These are phyloP conservation scores for Zoysia pacifica DNA, from an alignment of 176 grass and related monocot genomes.

Conservation along the genomic window DNA sequence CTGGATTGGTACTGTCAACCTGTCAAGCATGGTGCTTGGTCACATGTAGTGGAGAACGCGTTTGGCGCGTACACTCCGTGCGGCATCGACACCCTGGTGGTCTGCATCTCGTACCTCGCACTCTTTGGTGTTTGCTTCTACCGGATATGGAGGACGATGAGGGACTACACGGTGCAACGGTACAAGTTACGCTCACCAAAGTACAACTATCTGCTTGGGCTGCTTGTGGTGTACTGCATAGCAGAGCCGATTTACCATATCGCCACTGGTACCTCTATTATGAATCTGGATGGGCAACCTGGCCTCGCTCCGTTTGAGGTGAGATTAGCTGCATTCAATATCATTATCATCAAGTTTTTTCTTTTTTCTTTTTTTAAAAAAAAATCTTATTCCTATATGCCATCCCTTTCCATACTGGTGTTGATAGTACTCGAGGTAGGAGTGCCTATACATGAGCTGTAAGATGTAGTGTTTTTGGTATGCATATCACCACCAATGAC, in stretches of 20 bases:
- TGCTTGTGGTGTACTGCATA: slow-evolving; percentile 58
- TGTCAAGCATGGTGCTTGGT: slow-evolving; percentile 70
- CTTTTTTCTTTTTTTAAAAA: neutral
- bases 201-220: slow-evolving; percentile 78
- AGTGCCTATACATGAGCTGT: neutral
- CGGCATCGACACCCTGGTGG: slow-evolving; percentile 64
- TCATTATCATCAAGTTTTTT: neutral
- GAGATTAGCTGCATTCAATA: neutral
- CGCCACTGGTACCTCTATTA: slow-evolving; percentile 64
- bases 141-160: slow-evolving; percentile 77
- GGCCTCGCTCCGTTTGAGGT: slow-evolving; percentile 90
- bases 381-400: slow-evolving; percentile 4
- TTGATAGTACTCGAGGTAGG: neutral
- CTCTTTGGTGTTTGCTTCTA: slow-evolving; percentile 91
- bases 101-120: slow-evolving; percentile 80
- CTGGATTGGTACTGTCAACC: slow-evolving; percentile 92
- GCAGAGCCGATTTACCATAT: slow-evolving; percentile 65
- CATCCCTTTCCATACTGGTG: neutral
- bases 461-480: neutral
- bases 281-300: slow-evolving; percentile 81
- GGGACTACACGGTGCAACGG: slow-evolving; percentile 72
- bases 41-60: slow-evolving; percentile 61
- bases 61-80: slow-evolving; percentile 88
- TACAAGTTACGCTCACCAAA: slow-evolving; percentile 59
- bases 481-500: slow-evolving; percentile 8